A percentile compares a stretch with the other conserved stretches of the same genome.
These are phyloP conservation scores for Sungouiella thailandica DNA, from an alignment of 805 yeast species.

Conservation along the genomic window DNA sequence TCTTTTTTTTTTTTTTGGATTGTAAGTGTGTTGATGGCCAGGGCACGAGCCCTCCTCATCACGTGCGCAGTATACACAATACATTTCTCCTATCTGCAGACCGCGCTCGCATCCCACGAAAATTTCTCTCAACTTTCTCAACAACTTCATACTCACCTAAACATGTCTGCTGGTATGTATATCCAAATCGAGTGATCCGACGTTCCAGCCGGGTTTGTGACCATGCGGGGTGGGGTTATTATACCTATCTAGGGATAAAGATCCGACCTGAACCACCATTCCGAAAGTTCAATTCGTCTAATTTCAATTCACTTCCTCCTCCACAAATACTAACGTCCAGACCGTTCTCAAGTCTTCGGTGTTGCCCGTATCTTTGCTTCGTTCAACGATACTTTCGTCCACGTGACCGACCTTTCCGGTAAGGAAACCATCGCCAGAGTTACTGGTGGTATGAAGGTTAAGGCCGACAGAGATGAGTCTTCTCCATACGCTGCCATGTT, in stretches of 20 bases:
- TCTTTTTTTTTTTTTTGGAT: too few relatives aligned
- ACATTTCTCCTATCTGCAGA: slow-evolving; percentile 1
- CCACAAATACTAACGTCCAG: slow-evolving; percentile 32
- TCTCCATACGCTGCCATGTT: slow-evolving; percentile 99
- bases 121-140: slow-evolving; percentile 13
- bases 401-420: slow-evolving; percentile 98
- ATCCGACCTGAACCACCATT: too few relatives aligned
- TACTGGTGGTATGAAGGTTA: slow-evolving; percentile 99
- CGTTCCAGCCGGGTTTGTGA: too few relatives aligned
- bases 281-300: not conserved
- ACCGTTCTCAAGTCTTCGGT: slow-evolving; percentile 97
- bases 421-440: slow-evolving; percentile 99
- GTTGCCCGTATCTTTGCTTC: slow-evolving; percentile 99
- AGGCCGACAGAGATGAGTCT: slow-evolving; percentile 99
- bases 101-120: slow-evolving; percentile 15
- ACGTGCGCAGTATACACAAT: too few relatives aligned
- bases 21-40: too few relatives aligned
- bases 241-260: too few relatives aligned
- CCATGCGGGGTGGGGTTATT: too few relatives aligned
- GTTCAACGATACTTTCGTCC: slow-evolving; percentile 99
- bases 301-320: not conserved
- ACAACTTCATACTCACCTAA: slow-evolving; percentile 11
- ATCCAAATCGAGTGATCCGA: too few relatives aligned
- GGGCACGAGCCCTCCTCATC: too few relatives aligned
- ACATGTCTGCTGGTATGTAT: slow-evolving; percentile 21